These are phyloP conservation scores for Pythium diclinum DNA, from an alignment of 352 stramenopile species.

Conservation along the genomic window DNA sequence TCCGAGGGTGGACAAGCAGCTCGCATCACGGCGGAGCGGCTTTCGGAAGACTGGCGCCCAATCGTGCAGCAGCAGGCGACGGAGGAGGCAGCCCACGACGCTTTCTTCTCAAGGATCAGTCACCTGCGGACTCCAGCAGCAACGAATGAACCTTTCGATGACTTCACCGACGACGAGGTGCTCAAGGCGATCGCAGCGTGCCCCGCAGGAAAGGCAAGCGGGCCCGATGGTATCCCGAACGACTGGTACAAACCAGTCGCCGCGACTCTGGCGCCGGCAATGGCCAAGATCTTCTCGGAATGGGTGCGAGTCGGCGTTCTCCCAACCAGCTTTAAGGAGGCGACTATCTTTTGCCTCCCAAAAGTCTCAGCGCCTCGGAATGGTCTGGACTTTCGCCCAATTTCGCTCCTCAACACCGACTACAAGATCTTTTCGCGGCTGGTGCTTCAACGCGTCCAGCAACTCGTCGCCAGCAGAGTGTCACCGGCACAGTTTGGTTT, in stretches of 20 bases:
- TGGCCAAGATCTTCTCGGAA: neutral
- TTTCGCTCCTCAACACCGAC: conserved; percentile 14
- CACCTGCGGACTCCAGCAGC: neutral
- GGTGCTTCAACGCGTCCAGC: neutral
- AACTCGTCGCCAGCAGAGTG: too few species aligned
- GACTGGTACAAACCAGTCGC: conserved; percentile 8
- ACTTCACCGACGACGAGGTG: too few species aligned
- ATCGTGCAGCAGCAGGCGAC: neutral
- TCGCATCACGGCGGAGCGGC: neutral
- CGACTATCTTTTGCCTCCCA: conserved; percentile 9
- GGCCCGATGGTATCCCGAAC: conserved; percentile 11
- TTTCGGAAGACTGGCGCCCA: neutral
- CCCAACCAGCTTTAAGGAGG: neutral
- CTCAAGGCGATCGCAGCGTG: neutral
- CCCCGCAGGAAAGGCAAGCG: conserved; percentile 2
- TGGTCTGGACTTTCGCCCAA: conserved; percentile 10
- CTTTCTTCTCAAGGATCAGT: neutral
- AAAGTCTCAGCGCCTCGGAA: neutral
- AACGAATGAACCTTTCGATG: neutral
- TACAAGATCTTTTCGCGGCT: conserved; percentile 17
- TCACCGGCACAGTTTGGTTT: neutral
- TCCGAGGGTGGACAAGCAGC: too few species aligned
- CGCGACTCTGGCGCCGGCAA: neutral
- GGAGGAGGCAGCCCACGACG: neutral
- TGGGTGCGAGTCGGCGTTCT: neutral